Evolutionary conservation across 2,329 filamentous ascomycete species (phyloP), one percentile per base, ranked within the genome.

Genomic region (Fusarium abutilonis): DNA sequence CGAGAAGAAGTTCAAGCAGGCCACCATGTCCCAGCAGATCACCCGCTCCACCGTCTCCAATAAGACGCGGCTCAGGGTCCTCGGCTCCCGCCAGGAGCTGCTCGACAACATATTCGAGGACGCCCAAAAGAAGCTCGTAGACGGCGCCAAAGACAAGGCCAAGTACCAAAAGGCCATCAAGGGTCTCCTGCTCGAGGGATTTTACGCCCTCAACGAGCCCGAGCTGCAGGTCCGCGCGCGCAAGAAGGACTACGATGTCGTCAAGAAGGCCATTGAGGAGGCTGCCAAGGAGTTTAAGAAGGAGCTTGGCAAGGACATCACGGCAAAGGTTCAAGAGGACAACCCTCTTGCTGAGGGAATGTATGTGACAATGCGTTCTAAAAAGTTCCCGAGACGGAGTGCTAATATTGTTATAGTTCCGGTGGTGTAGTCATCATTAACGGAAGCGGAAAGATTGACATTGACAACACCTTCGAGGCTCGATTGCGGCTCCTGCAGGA

Each of bases 1-100:
- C 86, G 91, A 94, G 81, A 98, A 97, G 88, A 98, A 98, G 83
- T 96, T 96, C 87, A 99, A 97, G 85, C 91, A 96, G 81, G 94
- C 95, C 72, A 87, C 90, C 82, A 96, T 98, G 92, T 94, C 92
- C 64, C 95, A 98, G 85, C 95, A 99, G 82, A 98, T 98, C 82
- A 96, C 93, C 66, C 91, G 91, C 75, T 98, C 93, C 65, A 98
- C 93, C 63, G 89, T 97, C 63, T 86, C 93, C 80, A 99, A 99
- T 85, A 96, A 97, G 85, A 95, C 92, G 56, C 88, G 95, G 60
- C 88, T 99, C 78, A 89, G 90, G 76, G 89, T 99, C 52, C 88
- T 99, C 56, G 86, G 85, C 64, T 90, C 93, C 56, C 87, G 93
- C 72, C 95, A 99, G 83, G 90, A 94, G 79, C 82, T 99, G 72